A percentile compares a stretch with the other conserved stretches of the same genome.
phyloP scores from a whole-genome alignment of 495 filamentous ascomycete species.

The Hypoxylon lenormandii region DNA sequence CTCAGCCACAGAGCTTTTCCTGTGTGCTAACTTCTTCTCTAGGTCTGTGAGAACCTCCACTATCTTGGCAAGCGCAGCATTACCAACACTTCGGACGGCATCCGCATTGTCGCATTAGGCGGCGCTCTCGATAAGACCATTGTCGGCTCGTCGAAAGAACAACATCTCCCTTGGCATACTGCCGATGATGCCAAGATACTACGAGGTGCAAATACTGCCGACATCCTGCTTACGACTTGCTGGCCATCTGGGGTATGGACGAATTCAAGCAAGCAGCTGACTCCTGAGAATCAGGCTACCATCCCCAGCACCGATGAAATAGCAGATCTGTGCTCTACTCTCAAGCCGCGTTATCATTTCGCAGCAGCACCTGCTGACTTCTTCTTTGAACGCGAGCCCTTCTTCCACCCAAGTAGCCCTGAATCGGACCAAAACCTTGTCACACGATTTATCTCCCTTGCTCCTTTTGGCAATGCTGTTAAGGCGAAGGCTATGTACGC shows the following conservation, averaged over 20 bases:
- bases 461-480: slow-evolving; percentile 74
- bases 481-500: slow-evolving; percentile 92
- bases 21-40: slow-evolving; percentile 5
- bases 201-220: slow-evolving; percentile 76
- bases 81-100: slow-evolving; percentile 88
- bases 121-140: slow-evolving; percentile 70
- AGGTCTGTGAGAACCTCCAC: slow-evolving; percentile 87
- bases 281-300: slow-evolving; percentile 65
- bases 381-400: slow-evolving; percentile 92
- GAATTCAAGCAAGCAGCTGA: slow-evolving; percentile 56
- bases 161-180: slow-evolving; percentile 75
- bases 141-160: slow-evolving; percentile 68
- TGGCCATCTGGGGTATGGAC: slow-evolving; percentile 81
- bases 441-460: slow-evolving; percentile 90
- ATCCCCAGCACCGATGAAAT: slow-evolving; percentile 62
- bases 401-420: slow-evolving; percentile 70
- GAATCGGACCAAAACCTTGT: slow-evolving; percentile 64
- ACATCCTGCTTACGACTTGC: slow-evolving; percentile 84
- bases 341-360: slow-evolving; percentile 92
- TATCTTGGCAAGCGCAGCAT: slow-evolving; percentile 85
- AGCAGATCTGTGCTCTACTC: slow-evolving; percentile 76
- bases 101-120: slow-evolving; percentile 84
- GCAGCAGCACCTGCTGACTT: slow-evolving; percentile 69
- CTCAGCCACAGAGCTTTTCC: neutral
- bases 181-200: slow-evolving; percentile 80